Evolutionary conservation across 192 early-diverging fungal genomes (phyloP), one percentile per base, ranked within the genome.

Genomic region (Coemansia aciculifera): DNA sequence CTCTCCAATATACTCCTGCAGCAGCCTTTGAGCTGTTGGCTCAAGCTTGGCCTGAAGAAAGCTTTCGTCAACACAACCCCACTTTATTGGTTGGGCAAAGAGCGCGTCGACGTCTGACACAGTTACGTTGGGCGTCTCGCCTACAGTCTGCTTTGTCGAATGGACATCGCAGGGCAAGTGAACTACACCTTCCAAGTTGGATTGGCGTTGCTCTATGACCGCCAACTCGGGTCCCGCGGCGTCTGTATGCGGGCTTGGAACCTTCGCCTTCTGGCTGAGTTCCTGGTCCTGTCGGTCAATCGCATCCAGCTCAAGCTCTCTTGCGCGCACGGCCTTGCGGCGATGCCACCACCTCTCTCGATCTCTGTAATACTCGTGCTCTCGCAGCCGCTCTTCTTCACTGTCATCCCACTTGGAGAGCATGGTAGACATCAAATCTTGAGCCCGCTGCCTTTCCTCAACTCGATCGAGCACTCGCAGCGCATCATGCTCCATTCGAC

Each of bases 321-420:
- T 87, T 37, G 86, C 82, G 37, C 87, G 79, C 34, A 85, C 77
- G 5, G 72, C 67, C 57, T 86, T 84, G 69, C 92, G 81, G 59
- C 71, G 84, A 19, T 85, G 84, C 87, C 90, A 88, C 93, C 93
- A 94, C 54, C 93, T 83, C 67, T 77, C 48, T 23, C 92, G 75
- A 72, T 94, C 91, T 48, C 87, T 71, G 69, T 92, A 98, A 69
- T 89, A 98, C 62, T 90, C 84, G 31, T 94, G 87, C 7, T 68
- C 68, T 44, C 72, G 48, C 59, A 63, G 15, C 24, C 59, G 42
- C 59, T 64, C 71, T 42, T 84, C 77, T 23, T 63, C 13, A 1
- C 34, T 39, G 42, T 84, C 83, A 42, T 84, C 70, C 83, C 83
- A 84, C 29, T 64, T 52, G 3, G 74, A 64, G 36, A 80, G 63